Evolutionary conservation across 345 rosid species (phyloP), one percentile per base, ranked within the genome.

Genomic region (Anacardium occidentale): DNA sequence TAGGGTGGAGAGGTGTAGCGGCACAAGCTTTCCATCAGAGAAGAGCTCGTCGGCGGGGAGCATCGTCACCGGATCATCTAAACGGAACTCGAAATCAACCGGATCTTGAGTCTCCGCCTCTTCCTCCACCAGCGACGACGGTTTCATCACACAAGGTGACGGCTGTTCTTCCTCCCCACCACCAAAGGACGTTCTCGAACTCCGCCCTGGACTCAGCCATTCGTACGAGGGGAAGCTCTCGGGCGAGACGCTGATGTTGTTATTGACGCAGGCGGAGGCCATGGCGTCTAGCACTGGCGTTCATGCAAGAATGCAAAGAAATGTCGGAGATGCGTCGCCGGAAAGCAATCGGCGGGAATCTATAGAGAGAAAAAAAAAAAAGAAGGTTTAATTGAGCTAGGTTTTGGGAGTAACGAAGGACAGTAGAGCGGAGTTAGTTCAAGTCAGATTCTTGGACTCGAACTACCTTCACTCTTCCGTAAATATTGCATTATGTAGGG

Each of bases 1-100:
- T 10, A 69, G 13, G 3, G 74, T 61, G 11, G 82, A 67, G 48
- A 90, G 76, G 62, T 89, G 94, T 8, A 92, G 82, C 4, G 98
- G 98, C 66, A 94, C 81, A 22, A 94, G 87, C 74, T 90, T 92
- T 9, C 98, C 98, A 67, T 89, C 86, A 68, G 88, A 87, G 76
- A 94, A 94, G 67, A 94, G 92, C 85, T 95, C 87, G 69, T 95
- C 99, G 12, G 99, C 99, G 5, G 98, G 84, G 4, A 95, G 83
- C 98, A 95, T 91, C 25, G 89, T 71, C 32, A 88, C 91, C 15
- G 98, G 91, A 81, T 92, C 88, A 51, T 88, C 89, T 24, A 89
- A 89, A 17, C 92, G 84, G 83, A 95, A 95, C 90, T 95, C 99
- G 69, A 95, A 95, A 77, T 92, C 82, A 17, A 66, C 64, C 18